These are phyloP conservation scores for Porphyridium purpureum DNA, from an alignment of 23 red algal genomes.

Conservation along the genomic window DNA sequence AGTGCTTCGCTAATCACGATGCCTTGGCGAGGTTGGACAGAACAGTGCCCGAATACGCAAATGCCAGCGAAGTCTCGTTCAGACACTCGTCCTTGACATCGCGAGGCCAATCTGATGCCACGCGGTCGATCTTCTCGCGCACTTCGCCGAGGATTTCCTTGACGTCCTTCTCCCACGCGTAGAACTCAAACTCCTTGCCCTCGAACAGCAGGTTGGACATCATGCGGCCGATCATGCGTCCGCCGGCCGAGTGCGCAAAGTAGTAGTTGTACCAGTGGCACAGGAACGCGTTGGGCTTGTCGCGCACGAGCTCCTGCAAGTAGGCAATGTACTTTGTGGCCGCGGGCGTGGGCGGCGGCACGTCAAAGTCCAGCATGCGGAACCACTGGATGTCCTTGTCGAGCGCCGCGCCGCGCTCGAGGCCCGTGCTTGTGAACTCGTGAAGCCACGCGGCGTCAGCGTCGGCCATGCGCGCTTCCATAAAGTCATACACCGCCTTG, in stretches of 20 bases:
- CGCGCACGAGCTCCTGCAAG: constrained; percentile 23
- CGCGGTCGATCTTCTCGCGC: constrained; percentile 61
- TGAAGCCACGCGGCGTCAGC: constrained; percentile 15
- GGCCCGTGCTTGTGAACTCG: constrained; percentile 53
- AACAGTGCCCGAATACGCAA: constrained; percentile 84
- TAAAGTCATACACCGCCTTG: constrained; percentile 61
- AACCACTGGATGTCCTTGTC: constrained; percentile 66
- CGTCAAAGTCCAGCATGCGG: constrained; percentile 13
- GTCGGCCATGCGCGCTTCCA: constrained; percentile 46
- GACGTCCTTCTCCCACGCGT: constrained; percentile 89
- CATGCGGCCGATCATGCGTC: constrained; percentile 91
- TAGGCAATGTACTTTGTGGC: constrained; percentile 60
- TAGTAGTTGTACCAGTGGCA: constrained; percentile 99
- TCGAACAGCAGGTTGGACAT: constrained; percentile 79
- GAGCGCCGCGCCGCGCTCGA: constrained; percentile 62
- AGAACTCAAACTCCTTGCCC: constrained; percentile 61
- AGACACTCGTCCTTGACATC: constrained; percentile 93
- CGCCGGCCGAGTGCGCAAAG: constrained; percentile 92
- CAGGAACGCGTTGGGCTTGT: constrained; percentile 56
- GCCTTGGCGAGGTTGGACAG: constrained; percentile 84
- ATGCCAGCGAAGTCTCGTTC: constrained; percentile 79
- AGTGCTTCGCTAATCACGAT: too few species aligned
- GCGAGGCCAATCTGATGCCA: constrained; percentile 59
- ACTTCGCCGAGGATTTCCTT: constrained; percentile 82
- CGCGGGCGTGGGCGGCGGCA: constrained; percentile 29